Percentiles rank a stretch among this genome's conserved stretches.
Conservation (phyloP, 129 eudicot genomes). For the Escallonia herrerae region DNA sequence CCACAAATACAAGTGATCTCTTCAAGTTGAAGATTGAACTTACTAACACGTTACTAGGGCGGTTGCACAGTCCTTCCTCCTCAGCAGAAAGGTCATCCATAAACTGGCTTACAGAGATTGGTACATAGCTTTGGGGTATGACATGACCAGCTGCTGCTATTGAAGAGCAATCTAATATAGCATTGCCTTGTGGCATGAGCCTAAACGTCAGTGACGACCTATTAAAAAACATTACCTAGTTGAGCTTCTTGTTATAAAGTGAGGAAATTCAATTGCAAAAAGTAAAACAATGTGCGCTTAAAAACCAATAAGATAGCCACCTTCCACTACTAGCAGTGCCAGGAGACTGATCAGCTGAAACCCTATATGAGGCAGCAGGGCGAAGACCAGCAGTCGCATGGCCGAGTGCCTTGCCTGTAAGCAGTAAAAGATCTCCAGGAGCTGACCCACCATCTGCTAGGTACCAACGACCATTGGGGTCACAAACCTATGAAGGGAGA, state of each 20-base stretch:
- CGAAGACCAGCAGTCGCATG: slow-evolving; percentile 91
- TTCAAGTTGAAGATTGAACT: slow-evolving; percentile 20
- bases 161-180: slow-evolving; percentile 77
- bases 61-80: slow-evolving; percentile 51
- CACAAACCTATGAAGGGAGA: slow-evolving; percentile 68
- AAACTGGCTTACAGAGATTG: slow-evolving; percentile 92
- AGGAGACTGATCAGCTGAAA: slow-evolving; percentile 44
- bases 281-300: slow-evolving; percentile 4
- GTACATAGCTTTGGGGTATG: slow-evolving; percentile 91
- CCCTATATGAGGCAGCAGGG: slow-evolving; percentile 72
- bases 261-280: not conserved
- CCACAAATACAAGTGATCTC: not conserved
- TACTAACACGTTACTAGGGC: slow-evolving; percentile 58
- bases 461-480: slow-evolving; percentile 97
- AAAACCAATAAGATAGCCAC: slow-evolving; percentile 29
- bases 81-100: slow-evolving; percentile 97
- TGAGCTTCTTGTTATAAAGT: slow-evolving; percentile 3
- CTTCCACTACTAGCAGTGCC: slow-evolving; percentile 52
- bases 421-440: slow-evolving; percentile 73
- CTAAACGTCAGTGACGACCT: slow-evolving; percentile 91
- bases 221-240: slow-evolving; percentile 12
- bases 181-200: slow-evolving; percentile 94
- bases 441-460: slow-evolving; percentile 64
- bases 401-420: slow-evolving; percentile 91
- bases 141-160: slow-evolving; percentile 90